These are phyloP conservation scores for Termitomyces sp. DNA, from an alignment of 768 basidiomycete genomes.

Conservation along the genomic window DNA sequence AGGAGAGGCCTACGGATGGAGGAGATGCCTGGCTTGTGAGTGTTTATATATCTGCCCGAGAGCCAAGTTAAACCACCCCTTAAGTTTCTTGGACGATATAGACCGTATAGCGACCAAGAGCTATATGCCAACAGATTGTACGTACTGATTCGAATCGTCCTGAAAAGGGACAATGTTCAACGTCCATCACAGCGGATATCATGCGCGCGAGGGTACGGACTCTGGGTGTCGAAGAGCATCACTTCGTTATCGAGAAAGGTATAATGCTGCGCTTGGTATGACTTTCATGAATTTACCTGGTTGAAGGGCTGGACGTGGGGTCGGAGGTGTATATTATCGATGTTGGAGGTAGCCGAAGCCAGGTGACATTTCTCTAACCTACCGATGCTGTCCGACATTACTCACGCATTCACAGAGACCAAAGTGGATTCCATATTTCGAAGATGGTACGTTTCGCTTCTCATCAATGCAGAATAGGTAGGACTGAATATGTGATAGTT, in stretches of 20 bases:
- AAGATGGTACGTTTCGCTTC: conserved; percentile 43
- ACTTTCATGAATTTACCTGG: background rate
- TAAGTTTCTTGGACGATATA: conserved; percentile 71
- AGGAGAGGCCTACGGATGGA: conserved; percentile 51
- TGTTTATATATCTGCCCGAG: conserved; percentile 12
- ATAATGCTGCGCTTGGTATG: background rate
- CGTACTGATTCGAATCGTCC: conserved; percentile 17
- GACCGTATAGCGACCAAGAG: conserved; percentile 48
- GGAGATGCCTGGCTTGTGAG: conserved; percentile 68
- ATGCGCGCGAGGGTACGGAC: conserved; percentile 74
- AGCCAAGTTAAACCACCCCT: background rate
- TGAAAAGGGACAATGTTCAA: background rate
- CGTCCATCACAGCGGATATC: conserved; percentile 48
- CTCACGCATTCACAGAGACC: conserved; percentile 38
- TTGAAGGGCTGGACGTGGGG: conserved; percentile 30
- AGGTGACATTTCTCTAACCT: conserved; percentile 22
- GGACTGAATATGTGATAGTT: conserved; percentile 30
- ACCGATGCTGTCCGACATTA: no score
- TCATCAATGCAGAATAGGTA: background rate
- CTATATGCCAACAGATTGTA: conserved; percentile 66
- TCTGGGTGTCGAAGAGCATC: conserved; percentile 71
- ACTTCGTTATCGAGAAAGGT: conserved; percentile 59
- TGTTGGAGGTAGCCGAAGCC: conserved; percentile 60
- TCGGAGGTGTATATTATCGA: conserved; percentile 69
- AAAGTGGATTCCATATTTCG: conserved; percentile 76